A percentile compares a stretch with the other conserved stretches of the same genome.
Evolutionary conservation across 352 stramenopile species (phyloP).

Genomic region (Globisporangium viniferum): DNA sequence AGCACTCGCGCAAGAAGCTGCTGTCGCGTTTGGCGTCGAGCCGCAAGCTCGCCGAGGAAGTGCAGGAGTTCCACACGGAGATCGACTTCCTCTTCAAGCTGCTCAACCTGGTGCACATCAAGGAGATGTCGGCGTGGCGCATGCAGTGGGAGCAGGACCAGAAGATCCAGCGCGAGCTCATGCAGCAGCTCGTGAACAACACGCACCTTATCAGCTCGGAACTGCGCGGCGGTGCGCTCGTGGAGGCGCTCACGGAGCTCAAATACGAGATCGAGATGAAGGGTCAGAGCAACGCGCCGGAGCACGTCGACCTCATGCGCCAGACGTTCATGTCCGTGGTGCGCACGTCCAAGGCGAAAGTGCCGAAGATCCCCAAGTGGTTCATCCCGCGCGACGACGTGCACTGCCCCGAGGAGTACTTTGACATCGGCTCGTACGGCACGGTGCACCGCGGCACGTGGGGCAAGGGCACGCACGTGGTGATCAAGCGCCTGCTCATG

Average conservation of each 20-base stretch:
- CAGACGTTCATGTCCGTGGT: constrained; percentile 15
- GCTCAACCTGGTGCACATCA: constrained; percentile 23
- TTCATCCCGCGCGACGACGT: constrained; percentile 14
- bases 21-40: constrained; percentile 16
- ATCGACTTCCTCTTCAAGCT: constrained; percentile 21
- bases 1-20: constrained; percentile 20
- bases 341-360: constrained; percentile 11
- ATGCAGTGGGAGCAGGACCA: constrained; percentile 20
- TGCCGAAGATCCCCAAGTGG: constrained; percentile 14
- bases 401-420: constrained; percentile 2
- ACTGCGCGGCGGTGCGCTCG: constrained; percentile 10
- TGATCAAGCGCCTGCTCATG: constrained; percentile 9
- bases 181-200: constrained; percentile 19
- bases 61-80: constrained; percentile 21
- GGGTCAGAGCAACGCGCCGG: constrained; percentile 3
- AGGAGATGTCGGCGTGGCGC: constrained; percentile 17
- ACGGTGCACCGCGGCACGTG: constrained; percentile 11
- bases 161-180: constrained; percentile 10
- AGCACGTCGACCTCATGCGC: constrained; percentile 17
- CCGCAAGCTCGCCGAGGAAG: constrained; percentile 12
- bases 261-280: constrained; percentile 24
- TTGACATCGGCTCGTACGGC: constrained; percentile 10
- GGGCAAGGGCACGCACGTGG: constrained; percentile 11
- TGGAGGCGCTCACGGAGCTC: constrained; percentile 23
- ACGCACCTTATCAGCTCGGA: constrained; percentile 12